Evolutionary conservation across 257 asterid species (phyloP).

Genomic region (Plantago major): DNA sequence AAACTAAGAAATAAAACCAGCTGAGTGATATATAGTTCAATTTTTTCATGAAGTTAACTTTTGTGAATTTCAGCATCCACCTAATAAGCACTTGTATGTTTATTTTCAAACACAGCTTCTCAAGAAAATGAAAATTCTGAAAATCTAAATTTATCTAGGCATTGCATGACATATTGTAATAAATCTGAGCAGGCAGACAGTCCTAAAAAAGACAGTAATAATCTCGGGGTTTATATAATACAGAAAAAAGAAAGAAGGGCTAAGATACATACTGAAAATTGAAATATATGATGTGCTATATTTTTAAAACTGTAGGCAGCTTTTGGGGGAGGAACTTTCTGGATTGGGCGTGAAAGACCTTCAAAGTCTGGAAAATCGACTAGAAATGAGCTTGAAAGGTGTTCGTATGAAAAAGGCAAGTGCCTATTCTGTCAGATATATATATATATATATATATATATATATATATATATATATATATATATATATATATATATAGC

Average conservation of each 20-base stretch:
- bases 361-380: conserved; percentile 51
- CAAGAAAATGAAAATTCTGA: too few species aligned
- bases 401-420: conserved; percentile 52
- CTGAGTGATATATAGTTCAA: too few species aligned
- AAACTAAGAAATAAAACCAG: too few species aligned
- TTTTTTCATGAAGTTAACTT: too few species aligned
- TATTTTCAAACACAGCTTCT: too few species aligned
- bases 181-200: not conserved
- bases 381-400: conserved; percentile 56
- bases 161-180: too few species aligned
- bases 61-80: too few species aligned
- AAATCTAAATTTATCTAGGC: too few species aligned
- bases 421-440: not conserved
- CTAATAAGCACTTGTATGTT: too few species aligned
- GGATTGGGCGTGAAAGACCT: conserved; percentile 52
- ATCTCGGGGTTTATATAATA: not conserved
- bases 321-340: conserved; percentile 56
- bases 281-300: conserved; percentile 10
- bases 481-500: too few species aligned
- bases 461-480: too few species aligned
- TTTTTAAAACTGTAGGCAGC: conserved; percentile 42
- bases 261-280: not conserved
- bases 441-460: too few species aligned
- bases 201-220: not conserved
- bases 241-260: not conserved